Conservation (phyloP, 176 grass and related monocot species). For the Metroxylon sagu region DNA sequence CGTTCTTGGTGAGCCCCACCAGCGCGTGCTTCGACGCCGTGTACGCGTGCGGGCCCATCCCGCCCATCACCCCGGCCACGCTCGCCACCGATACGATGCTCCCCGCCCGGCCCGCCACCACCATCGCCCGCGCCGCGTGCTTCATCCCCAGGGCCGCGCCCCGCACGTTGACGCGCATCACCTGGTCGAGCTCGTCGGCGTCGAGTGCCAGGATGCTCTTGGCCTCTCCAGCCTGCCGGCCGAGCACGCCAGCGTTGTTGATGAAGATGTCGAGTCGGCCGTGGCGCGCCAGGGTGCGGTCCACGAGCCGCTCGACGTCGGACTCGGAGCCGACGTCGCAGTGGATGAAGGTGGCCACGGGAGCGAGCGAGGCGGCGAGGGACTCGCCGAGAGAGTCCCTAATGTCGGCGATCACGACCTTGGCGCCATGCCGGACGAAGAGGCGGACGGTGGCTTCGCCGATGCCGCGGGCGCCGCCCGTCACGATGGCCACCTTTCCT, state of each 20-base stretch:
- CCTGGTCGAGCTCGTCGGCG: constrained; percentile 50
- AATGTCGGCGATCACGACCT: constrained; percentile 75
- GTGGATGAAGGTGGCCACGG: constrained; percentile 36
- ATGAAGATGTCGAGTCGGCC: constrained; percentile 61
- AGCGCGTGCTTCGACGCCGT: constrained; percentile 92
- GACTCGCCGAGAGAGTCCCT: constrained; percentile 34
- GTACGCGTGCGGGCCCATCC: constrained; percentile 87
- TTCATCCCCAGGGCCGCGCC: constrained; percentile 93
- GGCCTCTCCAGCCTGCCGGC: neutral
- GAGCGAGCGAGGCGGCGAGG: constrained; percentile 45
- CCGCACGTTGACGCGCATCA: constrained; percentile 90
- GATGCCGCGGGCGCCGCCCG: constrained; percentile 74
- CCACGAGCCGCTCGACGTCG: constrained; percentile 50
- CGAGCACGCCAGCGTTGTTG: constrained; percentile 56
- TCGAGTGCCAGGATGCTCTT: neutral
- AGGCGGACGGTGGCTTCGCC: constrained; percentile 69
- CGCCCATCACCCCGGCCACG: constrained; percentile 82
- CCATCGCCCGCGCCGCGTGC: constrained; percentile 86
- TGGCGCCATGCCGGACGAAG: constrained; percentile 61
- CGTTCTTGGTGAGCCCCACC: constrained; percentile 93
- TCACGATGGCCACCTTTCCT: constrained; percentile 82
- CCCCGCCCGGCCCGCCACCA: constrained; percentile 23
- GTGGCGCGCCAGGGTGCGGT: constrained; percentile 26
- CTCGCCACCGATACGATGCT: constrained; percentile 87
- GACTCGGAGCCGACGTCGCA: constrained; percentile 74